phyloP scores from a whole-genome alignment of 208 protist species.

The Acanthamoeba lenticulata region DNA sequence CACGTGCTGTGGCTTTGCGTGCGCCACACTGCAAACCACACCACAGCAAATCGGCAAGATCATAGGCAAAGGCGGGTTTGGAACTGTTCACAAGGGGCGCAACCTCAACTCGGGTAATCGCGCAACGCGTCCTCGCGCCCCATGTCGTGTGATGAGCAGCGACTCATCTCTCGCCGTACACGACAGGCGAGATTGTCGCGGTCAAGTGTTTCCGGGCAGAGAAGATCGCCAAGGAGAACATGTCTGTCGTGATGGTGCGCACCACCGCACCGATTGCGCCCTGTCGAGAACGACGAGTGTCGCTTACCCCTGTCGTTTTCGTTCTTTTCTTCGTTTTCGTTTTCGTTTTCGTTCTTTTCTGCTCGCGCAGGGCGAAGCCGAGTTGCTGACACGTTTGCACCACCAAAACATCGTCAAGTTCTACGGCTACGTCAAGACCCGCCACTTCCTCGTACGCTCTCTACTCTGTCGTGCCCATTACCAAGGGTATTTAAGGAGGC shows the following conservation, averaged over 20 bases:
- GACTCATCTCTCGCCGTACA: background rate
- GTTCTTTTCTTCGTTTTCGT: background rate
- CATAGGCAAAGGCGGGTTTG: constrained; percentile 84
- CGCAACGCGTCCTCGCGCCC: background rate
- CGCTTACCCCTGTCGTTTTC: no score
- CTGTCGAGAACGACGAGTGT: background rate
- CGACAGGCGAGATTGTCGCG: constrained; percentile 83
- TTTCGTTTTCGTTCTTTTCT: background rate
- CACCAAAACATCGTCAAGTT: constrained; percentile 91
- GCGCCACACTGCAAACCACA: no score
- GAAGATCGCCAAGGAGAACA: constrained; percentile 76
- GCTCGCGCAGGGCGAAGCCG: constrained; percentile 79
- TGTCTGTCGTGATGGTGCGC: constrained; percentile 72
- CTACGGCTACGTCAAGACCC: constrained; percentile 82
- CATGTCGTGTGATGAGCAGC: background rate
- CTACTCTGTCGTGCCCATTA: background rate
- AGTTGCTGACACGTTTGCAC: constrained; percentile 85
- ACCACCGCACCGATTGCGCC: background rate
- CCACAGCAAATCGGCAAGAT: constrained; percentile 66
- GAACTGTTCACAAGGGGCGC: constrained; percentile 84
- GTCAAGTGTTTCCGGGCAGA: constrained; percentile 84
- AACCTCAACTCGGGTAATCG: constrained; percentile 72
- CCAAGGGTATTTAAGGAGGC: no score
- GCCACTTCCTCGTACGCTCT: constrained; percentile 77
- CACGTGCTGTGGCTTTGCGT: no score